Evolutionary conservation across 2,329 filamentous ascomycete genomes (phyloP), one percentile per base, ranked within the genome.

Genomic region (Domatiomyces catenatus): DNA sequence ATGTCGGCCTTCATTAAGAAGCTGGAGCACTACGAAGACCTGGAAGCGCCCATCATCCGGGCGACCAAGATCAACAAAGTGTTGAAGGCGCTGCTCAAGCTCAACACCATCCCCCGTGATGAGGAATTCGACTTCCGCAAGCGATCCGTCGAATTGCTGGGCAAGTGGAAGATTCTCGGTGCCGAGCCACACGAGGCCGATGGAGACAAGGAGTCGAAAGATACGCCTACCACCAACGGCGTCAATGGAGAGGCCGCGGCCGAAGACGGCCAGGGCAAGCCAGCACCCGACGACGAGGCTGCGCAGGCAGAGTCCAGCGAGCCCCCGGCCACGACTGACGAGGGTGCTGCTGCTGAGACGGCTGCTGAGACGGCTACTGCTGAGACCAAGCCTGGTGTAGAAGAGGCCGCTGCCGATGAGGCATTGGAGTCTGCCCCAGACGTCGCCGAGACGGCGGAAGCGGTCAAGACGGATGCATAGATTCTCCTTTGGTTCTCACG

Each of bases 11-110:
- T 66, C 54, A 68, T 71, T 59, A 76, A 75, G 26, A 86, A 93
- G 66, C 77, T 98, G 5, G 92, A 98, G 69, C 77, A 74, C 6
- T 83, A 80, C 74, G 49, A 51, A 20, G 85, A 94, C 57, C 77
- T 96, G 3, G 90, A 96, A 64, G 86, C 85, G 26, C 80, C 81
- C 58, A 92, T 95, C 60, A 94, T 96, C 61, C 81, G 86, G 56
- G 74, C 72, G 12, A 98, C 92, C 55, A 98, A 96, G 75, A 95
- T 98, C 68, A 90, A 96, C 79, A 98, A 98, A 72, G 90, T 98
- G 8, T 76, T 98, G 51, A 94, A 93, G 71, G 88, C 84, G 3
- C 92, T 98, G 58, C 73, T 95, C 61, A 95, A 94, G 72, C 74
- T 98, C 7, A 77, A 82, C 44, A 75, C 75, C 2, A 94, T 98